A percentile compares a stretch with the other conserved stretches of the same genome.
phyloP scores from a whole-genome alignment of 2,329 filamentous ascomycete genomes.

The Paecilomyces dactylethromorphus region DNA sequence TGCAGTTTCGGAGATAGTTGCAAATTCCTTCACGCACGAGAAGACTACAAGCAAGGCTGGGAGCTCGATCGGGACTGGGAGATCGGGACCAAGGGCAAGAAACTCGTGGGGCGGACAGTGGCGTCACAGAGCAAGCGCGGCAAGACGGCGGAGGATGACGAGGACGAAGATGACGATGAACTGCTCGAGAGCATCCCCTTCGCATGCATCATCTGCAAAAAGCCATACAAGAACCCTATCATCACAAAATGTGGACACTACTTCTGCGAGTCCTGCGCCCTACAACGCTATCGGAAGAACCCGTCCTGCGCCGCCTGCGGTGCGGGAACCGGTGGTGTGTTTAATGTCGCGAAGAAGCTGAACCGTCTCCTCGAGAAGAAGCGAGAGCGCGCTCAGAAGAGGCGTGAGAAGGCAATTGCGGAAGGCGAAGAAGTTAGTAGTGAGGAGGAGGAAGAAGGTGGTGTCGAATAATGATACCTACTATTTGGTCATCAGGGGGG shows the following conservation, averaged over 20 bases:
- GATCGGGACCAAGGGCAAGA: slow-evolving; percentile 58
- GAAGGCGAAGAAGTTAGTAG: slow-evolving; percentile 46
- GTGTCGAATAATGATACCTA: slow-evolving; percentile 1
- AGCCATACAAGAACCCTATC: slow-evolving; percentile 70
- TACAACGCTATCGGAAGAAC: slow-evolving; percentile 79
- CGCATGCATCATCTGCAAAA: slow-evolving; percentile 78
- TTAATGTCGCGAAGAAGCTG: slow-evolving; percentile 78
- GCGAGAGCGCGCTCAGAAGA: slow-evolving; percentile 50
- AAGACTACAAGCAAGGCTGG: slow-evolving; percentile 80
- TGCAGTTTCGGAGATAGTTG: slow-evolving; percentile 71
- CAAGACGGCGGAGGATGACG: slow-evolving; percentile 42
- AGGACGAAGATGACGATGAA: slow-evolving; percentile 58
- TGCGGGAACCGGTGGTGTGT: slow-evolving; percentile 77
- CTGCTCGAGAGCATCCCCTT: slow-evolving; percentile 81
- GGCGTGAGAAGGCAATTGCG: slow-evolving; percentile 47
- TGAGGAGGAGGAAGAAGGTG: slow-evolving; percentile 35
- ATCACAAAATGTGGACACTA: slow-evolving; percentile 92
- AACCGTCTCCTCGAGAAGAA: slow-evolving; percentile 72
- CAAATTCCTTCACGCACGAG: slow-evolving; percentile 59
- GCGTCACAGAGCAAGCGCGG: slow-evolving; percentile 39
- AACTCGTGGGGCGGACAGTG: slow-evolving; percentile 40
- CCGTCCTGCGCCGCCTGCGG: slow-evolving; percentile 83
- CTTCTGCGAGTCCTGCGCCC: slow-evolving; percentile 85
- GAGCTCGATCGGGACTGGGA: slow-evolving; percentile 95
- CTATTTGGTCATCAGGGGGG: not conserved